These are phyloP conservation scores for Heliophila coronopifolia DNA, from an alignment of 441 rosid genomes.

Conservation along the genomic window DNA sequence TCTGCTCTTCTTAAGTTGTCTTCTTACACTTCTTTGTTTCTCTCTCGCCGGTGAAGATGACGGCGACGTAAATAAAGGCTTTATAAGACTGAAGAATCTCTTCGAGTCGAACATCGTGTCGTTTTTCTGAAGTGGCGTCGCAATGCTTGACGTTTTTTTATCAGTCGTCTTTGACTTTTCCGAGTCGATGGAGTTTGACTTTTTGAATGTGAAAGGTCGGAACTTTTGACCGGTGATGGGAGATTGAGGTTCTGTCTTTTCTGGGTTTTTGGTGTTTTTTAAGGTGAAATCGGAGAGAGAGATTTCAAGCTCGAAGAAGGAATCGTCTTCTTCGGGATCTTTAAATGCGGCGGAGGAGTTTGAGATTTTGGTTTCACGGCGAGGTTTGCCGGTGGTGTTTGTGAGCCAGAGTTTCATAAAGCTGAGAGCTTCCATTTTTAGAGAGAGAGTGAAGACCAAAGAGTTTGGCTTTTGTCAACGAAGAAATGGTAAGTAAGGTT, in stretches of 20 bases:
- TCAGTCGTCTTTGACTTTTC: conserved; percentile 22
- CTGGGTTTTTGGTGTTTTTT: conserved; percentile 10
- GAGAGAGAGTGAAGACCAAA: neutral
- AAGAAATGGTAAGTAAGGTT: no score
- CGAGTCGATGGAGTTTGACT: conserved; percentile 30
- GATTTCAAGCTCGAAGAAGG: conserved; percentile 79
- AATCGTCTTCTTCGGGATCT: conserved; percentile 58
- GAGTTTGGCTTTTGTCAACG: conserved; percentile 27
- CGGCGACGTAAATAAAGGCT: conserved; percentile 37
- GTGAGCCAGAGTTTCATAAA: conserved; percentile 51
- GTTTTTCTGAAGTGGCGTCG: neutral
- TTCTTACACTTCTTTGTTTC: conserved; percentile 33
- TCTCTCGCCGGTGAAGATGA: conserved; percentile 37
- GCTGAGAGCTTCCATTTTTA: conserved; percentile 55
- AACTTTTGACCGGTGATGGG: conserved; percentile 40
- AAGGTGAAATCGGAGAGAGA: conserved; percentile 37
- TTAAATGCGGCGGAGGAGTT: conserved; percentile 15
- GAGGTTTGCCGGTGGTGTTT: conserved; percentile 20
- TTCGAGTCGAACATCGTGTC: conserved; percentile 24
- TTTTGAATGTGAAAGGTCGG: conserved; percentile 38
- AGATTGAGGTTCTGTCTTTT: conserved; percentile 36
- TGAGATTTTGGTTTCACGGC: conserved; percentile 28
- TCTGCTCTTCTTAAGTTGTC: conserved; percentile 65
- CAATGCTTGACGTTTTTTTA: conserved; percentile 18
- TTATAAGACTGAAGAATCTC: conserved; percentile 45